A percentile compares a stretch with the other conserved stretches of the same genome.
phyloP scores from a whole-genome alignment of 192 early-diverging fungal genomes.

The Coemansia sp. region DNA sequence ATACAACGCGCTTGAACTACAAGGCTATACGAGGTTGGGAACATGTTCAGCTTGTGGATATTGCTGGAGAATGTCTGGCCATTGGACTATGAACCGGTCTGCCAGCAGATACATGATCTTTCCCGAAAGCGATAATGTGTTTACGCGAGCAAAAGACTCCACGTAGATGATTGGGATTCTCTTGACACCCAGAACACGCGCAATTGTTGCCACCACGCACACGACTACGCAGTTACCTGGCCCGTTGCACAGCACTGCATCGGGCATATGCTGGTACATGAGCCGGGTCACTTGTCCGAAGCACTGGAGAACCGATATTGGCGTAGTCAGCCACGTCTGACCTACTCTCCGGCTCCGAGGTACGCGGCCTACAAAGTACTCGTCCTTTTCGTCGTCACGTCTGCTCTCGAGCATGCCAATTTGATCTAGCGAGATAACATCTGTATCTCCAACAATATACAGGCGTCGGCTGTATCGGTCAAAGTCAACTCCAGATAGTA shows the following conservation, averaged over 20 bases:
- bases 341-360: conserved; percentile 76
- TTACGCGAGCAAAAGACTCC: conserved; percentile 90
- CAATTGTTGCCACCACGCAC: conserved; percentile 61
- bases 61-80: conserved; percentile 62
- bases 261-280: conserved; percentile 58
- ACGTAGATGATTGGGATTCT: conserved; percentile 73
- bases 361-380: conserved; percentile 57
- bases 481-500: conserved; percentile 65
- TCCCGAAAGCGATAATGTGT: conserved; percentile 83
- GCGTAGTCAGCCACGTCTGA: conserved; percentile 64
- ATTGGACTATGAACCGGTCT: conserved; percentile 91
- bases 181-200: conserved; percentile 60
- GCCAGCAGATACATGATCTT: conserved; percentile 75
- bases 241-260: conserved; percentile 82
- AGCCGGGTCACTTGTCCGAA: conserved; percentile 22
- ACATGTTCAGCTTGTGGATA: conserved; percentile 66
- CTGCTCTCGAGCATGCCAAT: conserved; percentile 49
- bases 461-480: conserved; percentile 61
- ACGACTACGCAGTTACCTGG: conserved; percentile 86
- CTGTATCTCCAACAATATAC: conserved; percentile 75
- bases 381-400: conserved; percentile 13
- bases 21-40: conserved; percentile 63
- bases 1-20: neutral
- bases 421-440: conserved; percentile 63
- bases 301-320: conserved; percentile 52